Evolutionary conservation across 1,284 basidiomycete species (phyloP).

Genomic region (Volvariella volvacea): DNA sequence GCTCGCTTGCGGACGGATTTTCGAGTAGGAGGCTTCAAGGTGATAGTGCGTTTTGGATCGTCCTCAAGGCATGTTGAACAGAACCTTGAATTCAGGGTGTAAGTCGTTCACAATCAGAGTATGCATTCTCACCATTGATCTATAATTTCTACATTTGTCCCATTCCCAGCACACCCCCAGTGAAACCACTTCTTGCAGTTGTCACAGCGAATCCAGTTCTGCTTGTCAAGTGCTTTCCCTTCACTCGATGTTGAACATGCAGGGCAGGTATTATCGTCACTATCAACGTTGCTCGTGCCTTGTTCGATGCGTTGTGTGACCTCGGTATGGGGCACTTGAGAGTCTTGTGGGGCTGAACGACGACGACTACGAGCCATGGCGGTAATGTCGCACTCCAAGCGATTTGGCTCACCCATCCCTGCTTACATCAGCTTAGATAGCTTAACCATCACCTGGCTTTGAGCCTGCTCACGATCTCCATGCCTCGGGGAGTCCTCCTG

Average conservation of each 20-base stretch:
- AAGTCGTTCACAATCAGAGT: slow-evolving; percentile 4
- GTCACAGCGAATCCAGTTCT: slow-evolving; percentile 72
- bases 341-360: slow-evolving; percentile 17
- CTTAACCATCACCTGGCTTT: too few relatives aligned
- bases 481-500: slow-evolving; percentile 48
- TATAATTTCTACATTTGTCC: slow-evolving; percentile 50
- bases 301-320: slow-evolving; percentile 10
- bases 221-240: slow-evolving; percentile 36
- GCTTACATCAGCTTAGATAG: too few relatives aligned
- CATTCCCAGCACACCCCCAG: slow-evolving; percentile 71
- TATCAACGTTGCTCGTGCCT: slow-evolving; percentile 6
- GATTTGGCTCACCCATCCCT: too few relatives aligned
- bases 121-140: slow-evolving; percentile 37
- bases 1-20: slow-evolving; percentile 71
- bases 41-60: slow-evolving; percentile 58
- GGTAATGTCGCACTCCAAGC: too few relatives aligned
- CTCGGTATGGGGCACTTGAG: slow-evolving; percentile 14
- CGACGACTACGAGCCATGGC: slow-evolving; percentile 20
- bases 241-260: slow-evolving; percentile 27
- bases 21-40: slow-evolving; percentile 67
- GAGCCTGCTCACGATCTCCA: too few relatives aligned
- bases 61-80: slow-evolving; percentile 55
- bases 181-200: slow-evolving; percentile 77
- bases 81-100: slow-evolving; percentile 42
- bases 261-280: slow-evolving; percentile 33